Evolutionary conservation across 2,329 filamentous ascomycete species (phyloP).

Genomic region (Fusarium nygamai): DNA sequence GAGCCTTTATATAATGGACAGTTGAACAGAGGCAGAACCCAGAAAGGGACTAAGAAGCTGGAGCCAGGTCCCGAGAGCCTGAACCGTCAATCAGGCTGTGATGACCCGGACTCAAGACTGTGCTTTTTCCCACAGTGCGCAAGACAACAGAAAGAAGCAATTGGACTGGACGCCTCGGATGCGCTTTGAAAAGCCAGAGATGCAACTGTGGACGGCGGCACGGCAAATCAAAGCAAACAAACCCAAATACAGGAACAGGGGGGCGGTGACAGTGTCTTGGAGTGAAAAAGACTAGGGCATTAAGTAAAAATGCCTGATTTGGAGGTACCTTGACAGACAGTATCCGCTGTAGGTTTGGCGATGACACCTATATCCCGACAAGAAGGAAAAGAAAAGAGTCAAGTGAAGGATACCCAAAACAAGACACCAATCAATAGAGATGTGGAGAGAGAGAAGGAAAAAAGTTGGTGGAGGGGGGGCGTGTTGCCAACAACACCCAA

Average conservation of each 20-base stretch:
- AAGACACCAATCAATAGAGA: not conserved
- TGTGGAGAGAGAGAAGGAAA: not conserved
- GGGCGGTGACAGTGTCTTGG: conserved; percentile 22
- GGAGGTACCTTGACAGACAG: not conserved
- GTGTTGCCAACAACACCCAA: conserved; percentile 9
- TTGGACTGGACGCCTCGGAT: conserved; percentile 15
- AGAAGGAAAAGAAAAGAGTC: not conserved
- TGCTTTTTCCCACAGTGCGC: conserved; percentile 20
- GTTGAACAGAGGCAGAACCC: not conserved
- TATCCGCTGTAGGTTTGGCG: not conserved
- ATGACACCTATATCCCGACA: not conserved
- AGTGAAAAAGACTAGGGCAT: conserved; percentile 5
- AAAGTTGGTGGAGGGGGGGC: conserved; percentile 13
- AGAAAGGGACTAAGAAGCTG: not conserved
- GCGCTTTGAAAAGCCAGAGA: conserved; percentile 13
- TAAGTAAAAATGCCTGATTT: conserved; percentile 4
- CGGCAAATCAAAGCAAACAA: conserved; percentile 1
- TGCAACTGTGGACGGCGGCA: conserved; percentile 5
- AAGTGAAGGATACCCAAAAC: not conserved
- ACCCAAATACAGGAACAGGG: not conserved
- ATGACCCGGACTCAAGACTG: not conserved
- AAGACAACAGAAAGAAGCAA: conserved; percentile 22
- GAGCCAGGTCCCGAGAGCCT: not conserved
- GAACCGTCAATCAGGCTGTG: conserved; percentile 20
- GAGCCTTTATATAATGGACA: conserved; percentile 39